Base-by-base conservation (phyloP, 1,284 basidiomycete genomes). In the Mycena citricolor region DNA sequence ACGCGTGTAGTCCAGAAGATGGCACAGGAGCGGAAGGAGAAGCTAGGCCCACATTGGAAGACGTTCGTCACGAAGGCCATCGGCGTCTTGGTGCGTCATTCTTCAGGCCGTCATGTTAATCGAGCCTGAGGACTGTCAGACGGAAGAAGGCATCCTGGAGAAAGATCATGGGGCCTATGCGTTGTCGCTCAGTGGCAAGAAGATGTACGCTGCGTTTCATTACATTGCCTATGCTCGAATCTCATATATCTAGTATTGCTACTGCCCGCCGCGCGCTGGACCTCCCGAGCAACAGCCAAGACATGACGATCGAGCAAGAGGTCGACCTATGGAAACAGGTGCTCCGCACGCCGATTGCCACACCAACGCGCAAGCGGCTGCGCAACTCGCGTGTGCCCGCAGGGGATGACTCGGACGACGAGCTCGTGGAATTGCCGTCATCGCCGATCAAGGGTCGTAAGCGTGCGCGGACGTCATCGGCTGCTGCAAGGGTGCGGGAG, bases 41-140 rank as follows among this genome's bases (percentile, higher is more conserved):
- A 63, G 40, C 61, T 78, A 13, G 75, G 76, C 4, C 72, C 71
- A 4, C 63, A 70, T 32, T 78, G 76, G 75, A 59, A 65, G n/a
- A 67, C 59, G 19, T 75, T 70, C 67, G 69, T 79, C 14, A 55
- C 60, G n/a, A 71, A 69, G 47, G 67, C 74, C n/a, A 62, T 77
- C 5, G 61, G 69, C 17, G 70, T 66, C 50, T 62, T 79, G 37
- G 77, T 77, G 34, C 14, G 70, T n/a, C n/a, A n/a, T n/a, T n/a
- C n/a, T n/a, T n/a, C n/a, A n/a, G n/a, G n/a, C n/a, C n/a, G n/a
- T n/a, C n/a, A n/a, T n/a, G n/a, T n/a, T n/a, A n/a, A n/a, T n/a
- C n/a, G 26, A 30, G 13, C 44, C 22, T 22, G 25, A 40, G 33
- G 26, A 28, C 21, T 16, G 22, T 7, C 48, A 76, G 71, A 65